Base-by-base conservation (phyloP, 2,329 filamentous ascomycete species). In the Fusarium cyanostomum region DNA sequence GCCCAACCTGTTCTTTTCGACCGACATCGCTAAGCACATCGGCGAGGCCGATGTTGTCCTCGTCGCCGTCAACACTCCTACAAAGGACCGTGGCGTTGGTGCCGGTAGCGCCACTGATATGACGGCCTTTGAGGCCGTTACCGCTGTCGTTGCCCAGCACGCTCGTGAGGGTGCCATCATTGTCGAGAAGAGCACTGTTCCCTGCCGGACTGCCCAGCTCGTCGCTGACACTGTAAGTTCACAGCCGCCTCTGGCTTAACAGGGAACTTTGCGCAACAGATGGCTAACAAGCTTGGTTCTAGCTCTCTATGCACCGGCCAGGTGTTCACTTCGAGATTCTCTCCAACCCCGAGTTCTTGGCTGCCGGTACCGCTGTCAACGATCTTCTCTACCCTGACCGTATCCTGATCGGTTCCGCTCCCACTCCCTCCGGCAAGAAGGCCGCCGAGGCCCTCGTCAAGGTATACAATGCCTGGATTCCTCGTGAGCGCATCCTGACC, bases 111-210 rank as follows among this genome's bases (percentile, higher is more conserved):
- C 91, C 0, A 89, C 89, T 13, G 89, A 94, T 68, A 86, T 94
- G 79, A 86, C 86, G 1, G 86, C 87, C 10, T 85, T 94, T 24
- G 90, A 94, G 73, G 86, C 86, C 15, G 90, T 89, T 7, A 87
- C 86, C 2, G 82, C 84, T 46, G 85, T 86, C 52, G 88, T 94
- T 30, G 91, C 90, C 9, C 80, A 85, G 64, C 81, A 88, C 60
- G 89, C 90, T 4, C 86, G 83, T 27, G 79, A 83, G 15, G 88
- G 88, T 43, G 86, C 89, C 52, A 91, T 94, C 52, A 86, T 94
- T 46, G 91, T 94, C 16, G 91, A 94, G 79, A 94, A 94, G 79
- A 90, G 87, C 53, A 94, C 91, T 0, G 91, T 94, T 24, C 91
- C 91, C 3, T 92, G 89, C 73, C 82, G 88, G 59, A 93, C 91